Evolutionary conservation across 164 flowering plant genomes (phyloP).

Genomic region (Dillenia suffruticosa): DNA sequence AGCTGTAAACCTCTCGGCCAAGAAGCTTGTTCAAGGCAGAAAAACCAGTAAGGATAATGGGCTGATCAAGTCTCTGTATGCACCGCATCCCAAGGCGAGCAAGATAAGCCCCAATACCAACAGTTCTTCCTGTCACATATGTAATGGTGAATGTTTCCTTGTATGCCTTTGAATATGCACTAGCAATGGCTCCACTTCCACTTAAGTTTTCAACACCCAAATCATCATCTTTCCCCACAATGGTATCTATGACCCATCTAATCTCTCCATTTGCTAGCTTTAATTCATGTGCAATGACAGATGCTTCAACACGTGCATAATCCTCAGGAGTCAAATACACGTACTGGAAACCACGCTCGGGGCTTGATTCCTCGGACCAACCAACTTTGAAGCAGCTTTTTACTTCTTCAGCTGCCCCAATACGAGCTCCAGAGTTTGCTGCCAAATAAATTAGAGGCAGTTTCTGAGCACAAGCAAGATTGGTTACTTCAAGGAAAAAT

Average conservation of each 20-base stretch:
- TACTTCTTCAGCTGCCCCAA: slow-evolving; percentile 98
- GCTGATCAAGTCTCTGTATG: slow-evolving; percentile 98
- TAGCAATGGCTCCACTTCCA: slow-evolving; percentile 98
- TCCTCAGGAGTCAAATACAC: slow-evolving; percentile 87
- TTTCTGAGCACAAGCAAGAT: slow-evolving; percentile 81
- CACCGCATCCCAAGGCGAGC: slow-evolving; percentile 99
- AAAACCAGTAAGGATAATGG: slow-evolving; percentile 95
- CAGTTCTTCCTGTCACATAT: slow-evolving; percentile 98
- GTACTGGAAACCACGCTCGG: slow-evolving; percentile 94
- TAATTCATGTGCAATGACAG: slow-evolving; percentile 89
- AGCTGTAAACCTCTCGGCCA: slow-evolving; percentile 98
- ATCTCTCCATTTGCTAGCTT: slow-evolving; percentile 68
- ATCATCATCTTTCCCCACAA: slow-evolving; percentile 95
- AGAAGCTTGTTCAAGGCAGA: slow-evolving; percentile 96
- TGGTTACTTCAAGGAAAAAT: slow-evolving; percentile 85
- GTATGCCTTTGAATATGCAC: slow-evolving; percentile 97
- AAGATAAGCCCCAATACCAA: slow-evolving; percentile 99
- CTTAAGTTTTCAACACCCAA: slow-evolving; percentile 91
- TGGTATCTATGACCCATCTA: slow-evolving; percentile 94
- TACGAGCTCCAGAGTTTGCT: slow-evolving; percentile 97
- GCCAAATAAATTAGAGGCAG: slow-evolving; percentile 93
- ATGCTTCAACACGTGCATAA: slow-evolving; percentile 49
- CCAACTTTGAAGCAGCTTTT: slow-evolving; percentile 88
- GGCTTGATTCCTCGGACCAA: slow-evolving; percentile 88
- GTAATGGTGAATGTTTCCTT: slow-evolving; percentile 93